Evolutionary conservation across 2,329 filamentous ascomycete genomes (phyloP), one percentile per base, ranked within the genome.

Genomic region (Gaeumannomyces sp.): DNA sequence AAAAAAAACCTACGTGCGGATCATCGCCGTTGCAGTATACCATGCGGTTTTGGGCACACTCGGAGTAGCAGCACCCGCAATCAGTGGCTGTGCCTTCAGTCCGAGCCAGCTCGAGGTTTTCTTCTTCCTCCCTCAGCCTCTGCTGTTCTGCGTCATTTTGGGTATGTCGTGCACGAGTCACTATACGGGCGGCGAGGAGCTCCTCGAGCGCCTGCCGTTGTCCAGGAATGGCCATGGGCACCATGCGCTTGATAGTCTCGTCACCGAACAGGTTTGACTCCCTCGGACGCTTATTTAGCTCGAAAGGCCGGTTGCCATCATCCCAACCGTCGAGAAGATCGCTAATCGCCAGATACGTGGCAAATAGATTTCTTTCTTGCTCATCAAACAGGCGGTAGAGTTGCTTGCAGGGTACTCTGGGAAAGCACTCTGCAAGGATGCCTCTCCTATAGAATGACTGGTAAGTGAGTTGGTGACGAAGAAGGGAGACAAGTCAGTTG

Each of bases 61-160:
- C 87, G 8, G 80, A 79, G 71, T 84, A 95, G 74, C 92, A 96
- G 71, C 90, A 92, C 59, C 81, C 83, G 69, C 89, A 96, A 69
- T 94, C 90, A 14, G 80, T 75, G 57, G 89, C 78, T 25, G 83
- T 80, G 0, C 87, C 85, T 5, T 78, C 75, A 1, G 71, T 76
- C 66, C 76, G 76, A 28, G 83, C 81, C n/a, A 66, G 66, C 11
- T 70, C 68, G 16, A 79, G 67, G 63, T 85, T 83, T 1, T 69
- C 69, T 33, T 74, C 69, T 66, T 84, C 78, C 27, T 75, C 72
- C 5, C 66, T 65, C 58, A 77, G 73, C 35, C 73, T 72, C 4
- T 69, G 69, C 64, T 60, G 70, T 64, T 68, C 71, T 56, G 67
- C 69, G 11, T 67, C 66, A 14, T 66, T 64, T 62, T 71, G 68